Base-by-base conservation (phyloP, 2,329 filamentous ascomycete species). In the Gnomoniopsis smithogilvyi region DNA sequence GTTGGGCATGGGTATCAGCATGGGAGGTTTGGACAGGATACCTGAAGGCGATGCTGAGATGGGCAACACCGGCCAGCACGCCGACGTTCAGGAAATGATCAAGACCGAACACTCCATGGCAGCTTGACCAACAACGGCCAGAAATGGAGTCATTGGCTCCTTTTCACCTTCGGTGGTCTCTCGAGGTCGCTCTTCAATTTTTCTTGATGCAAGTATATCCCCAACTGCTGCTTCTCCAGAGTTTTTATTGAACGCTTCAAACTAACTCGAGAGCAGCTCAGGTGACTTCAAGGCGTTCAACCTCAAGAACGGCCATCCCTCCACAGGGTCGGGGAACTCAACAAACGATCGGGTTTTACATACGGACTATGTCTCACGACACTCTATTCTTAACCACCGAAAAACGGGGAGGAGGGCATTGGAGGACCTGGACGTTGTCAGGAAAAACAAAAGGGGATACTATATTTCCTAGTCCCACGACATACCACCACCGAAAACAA, bases 1-100 rank as follows among this genome's bases (percentile, higher is more conserved):
- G 2, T 46, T 61, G 17, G 43, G 49, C 12, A 50, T 62, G 53
- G 53, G 53, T 3, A 54, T 62, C 24, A 71, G 72, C 2, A 74
- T 82, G 54, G 80, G 81, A 3, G 80, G 80, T 0, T 68, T 85
- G 11, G 80, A 81, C 2, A 76, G 80, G 36, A 85, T 85, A 54
- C 81, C 81, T 0, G 82, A 85, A 65, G 80, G 81, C n/a, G 82
- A 85, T 54, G 73, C 73, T 3, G 82, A 85, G 69, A 76, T 80
- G 70, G 65, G 70, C 19, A 74, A 74, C 66, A 73, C 72, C 45
- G 64, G 65, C 26, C 68, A 71, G 52, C 64, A 66, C 63, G 14
- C 49, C 19, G 60, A 62, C 12, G 53, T 47, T 51, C 56, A 51
- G 51, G 53, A 45, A 14, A 69, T 68, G 62, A 62, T 69, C 30